These are phyloP conservation scores for Eutypa lata DNA, from an alignment of 2,329 filamentous ascomycete species.

Conservation along the genomic window DNA sequence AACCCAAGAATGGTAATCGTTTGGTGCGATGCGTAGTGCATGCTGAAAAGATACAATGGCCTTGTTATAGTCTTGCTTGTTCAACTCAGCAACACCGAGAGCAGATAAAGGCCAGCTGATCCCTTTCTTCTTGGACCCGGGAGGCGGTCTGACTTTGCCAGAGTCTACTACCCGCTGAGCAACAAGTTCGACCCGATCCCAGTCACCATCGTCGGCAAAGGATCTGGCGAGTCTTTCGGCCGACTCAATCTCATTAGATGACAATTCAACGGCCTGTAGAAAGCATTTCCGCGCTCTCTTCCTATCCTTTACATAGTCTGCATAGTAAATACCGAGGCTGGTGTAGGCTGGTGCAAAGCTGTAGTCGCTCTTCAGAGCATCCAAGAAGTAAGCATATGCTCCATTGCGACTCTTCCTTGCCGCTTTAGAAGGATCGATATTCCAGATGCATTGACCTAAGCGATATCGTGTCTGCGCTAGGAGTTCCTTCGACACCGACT, in stretches of 20 bases:
- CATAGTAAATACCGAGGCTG: conserved; percentile 84
- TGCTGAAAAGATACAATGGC: conserved; percentile 91
- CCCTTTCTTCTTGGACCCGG: conserved; percentile 88
- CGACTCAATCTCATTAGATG: conserved; percentile 78
- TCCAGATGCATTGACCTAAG: conserved; percentile 84
- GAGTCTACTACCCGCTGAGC: conserved; percentile 89
- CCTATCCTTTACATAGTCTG: conserved; percentile 85
- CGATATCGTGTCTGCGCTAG: conserved; percentile 83
- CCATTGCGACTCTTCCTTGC: conserved; percentile 78
- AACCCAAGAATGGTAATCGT: conserved; percentile 94
- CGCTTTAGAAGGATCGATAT: conserved; percentile 68
- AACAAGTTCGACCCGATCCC: conserved; percentile 93
- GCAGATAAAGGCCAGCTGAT: conserved; percentile 96
- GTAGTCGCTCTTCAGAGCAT: conserved; percentile 79
- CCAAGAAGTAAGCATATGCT: conserved; percentile 80
- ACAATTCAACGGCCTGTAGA: conserved; percentile 93
- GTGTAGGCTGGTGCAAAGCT: conserved; percentile 91
- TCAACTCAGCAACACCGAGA: conserved; percentile 88
- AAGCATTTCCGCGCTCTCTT: conserved; percentile 88
- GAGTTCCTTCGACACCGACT: conserved; percentile 62
- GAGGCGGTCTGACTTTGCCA: conserved; percentile 85
- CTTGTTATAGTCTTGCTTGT: conserved; percentile 85
- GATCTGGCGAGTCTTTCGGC: conserved; percentile 81
- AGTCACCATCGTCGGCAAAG: conserved; percentile 88
- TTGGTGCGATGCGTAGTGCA: conserved; percentile 76